A percentile compares a stretch with the other conserved stretches of the same genome.
Evolutionary conservation across 139 green algal species (phyloP).

Genomic region (Chlorella sp.): DNA sequence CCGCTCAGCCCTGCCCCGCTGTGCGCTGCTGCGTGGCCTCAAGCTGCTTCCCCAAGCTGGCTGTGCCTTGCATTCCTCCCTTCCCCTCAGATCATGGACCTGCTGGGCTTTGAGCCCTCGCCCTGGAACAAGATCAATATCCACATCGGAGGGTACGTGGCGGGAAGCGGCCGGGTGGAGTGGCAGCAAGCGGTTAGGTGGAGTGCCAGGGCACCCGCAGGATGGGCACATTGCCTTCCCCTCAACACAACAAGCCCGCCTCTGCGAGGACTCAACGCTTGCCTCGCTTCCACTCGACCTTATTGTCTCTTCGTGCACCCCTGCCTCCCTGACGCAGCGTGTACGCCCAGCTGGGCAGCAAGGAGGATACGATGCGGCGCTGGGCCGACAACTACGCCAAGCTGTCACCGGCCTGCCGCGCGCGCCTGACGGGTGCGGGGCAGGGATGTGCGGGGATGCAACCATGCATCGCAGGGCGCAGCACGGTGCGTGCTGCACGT

Average conservation of each 20-base stretch:
- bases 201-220: background rate
- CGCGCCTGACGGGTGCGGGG: slow-evolving; percentile 52
- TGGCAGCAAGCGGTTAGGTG: background rate
- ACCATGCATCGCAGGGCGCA: too few species aligned
- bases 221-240: background rate
- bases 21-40: too few species aligned
- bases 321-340: background rate
- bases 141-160: slow-evolving; percentile 61
- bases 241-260: background rate
- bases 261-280: background rate
- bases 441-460: too few species aligned
- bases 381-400: slow-evolving; percentile 57
- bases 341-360: slow-evolving; percentile 54
- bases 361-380: slow-evolving; percentile 60
- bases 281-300: background rate
- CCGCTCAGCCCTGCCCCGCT: background rate
- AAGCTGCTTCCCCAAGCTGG: too few species aligned
- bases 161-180: too few species aligned
- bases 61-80: background rate
- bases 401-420: slow-evolving; percentile 55
- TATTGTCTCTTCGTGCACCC: background rate
- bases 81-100: slow-evolving; percentile 62
- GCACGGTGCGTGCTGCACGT: too few species aligned
- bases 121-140: slow-evolving; percentile 85
- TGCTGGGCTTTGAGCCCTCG: slow-evolving; percentile 68